Evolutionary conservation across 2,329 filamentous ascomycete genomes (phyloP).

Genomic region (Venturiaceae sp.): DNA sequence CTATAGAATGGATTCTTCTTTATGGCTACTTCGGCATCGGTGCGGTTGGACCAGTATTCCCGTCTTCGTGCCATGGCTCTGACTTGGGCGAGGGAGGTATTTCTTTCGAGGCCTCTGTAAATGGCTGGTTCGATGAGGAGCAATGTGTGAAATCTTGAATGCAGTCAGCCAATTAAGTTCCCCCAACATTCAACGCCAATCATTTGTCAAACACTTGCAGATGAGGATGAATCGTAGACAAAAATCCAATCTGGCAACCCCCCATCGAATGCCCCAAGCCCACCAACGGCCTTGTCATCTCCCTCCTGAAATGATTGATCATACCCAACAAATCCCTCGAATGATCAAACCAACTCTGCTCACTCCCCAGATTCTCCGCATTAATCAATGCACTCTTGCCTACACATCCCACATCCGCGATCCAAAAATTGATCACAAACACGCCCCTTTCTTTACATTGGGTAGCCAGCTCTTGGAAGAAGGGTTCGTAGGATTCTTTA

Average conservation of each 20-base stretch:
- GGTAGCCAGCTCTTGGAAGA: neutral
- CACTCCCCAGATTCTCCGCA: neutral
- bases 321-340: conserved; percentile 65
- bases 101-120: neutral
- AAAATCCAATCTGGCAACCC: conserved; percentile 45
- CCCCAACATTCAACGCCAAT: no score
- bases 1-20: neutral
- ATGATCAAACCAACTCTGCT: conserved; percentile 58
- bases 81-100: neutral
- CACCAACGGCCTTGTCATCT: conserved; percentile 61
- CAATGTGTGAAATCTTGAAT: neutral
- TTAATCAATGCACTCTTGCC: neutral
- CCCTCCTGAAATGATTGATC: conserved; percentile 59
- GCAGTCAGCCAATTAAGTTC: neutral
- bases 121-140: neutral
- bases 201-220: neutral
- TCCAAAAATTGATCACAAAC: neutral
- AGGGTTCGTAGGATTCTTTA: neutral
- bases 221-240: neutral
- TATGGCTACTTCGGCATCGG: neutral
- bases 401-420: neutral
- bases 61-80: neutral
- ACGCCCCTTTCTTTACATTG: neutral
- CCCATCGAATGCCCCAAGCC: conserved; percentile 72
- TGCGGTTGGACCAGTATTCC: neutral